phyloP scores from a whole-genome alignment of 345 rosid genomes.

The Litchi chinensis region DNA sequence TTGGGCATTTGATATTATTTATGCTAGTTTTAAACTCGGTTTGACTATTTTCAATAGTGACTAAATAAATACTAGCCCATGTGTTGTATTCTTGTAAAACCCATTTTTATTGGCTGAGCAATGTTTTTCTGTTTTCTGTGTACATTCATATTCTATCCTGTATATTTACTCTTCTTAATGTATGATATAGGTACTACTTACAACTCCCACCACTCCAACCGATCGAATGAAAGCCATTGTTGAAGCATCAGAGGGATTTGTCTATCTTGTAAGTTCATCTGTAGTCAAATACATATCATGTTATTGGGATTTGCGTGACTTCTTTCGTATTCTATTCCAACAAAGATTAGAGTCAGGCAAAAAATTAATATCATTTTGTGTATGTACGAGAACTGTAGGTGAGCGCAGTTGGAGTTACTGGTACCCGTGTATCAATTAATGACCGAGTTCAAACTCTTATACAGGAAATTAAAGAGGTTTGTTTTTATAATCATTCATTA shows the following conservation, averaged over 20 bases:
- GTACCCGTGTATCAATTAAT: conserved; percentile 76
- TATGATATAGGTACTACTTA: conserved; percentile 68
- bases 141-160: neutral
- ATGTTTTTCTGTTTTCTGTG: neutral
- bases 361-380: neutral
- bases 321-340: conserved; percentile 8
- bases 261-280: conserved; percentile 69
- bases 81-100: neutral
- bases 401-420: conserved; percentile 89
- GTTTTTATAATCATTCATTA: conserved; percentile 7
- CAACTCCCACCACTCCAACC: conserved; percentile 80
- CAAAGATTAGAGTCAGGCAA: neutral
- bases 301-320: neutral
- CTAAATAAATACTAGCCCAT: neutral
- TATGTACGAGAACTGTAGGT: conserved; percentile 49
- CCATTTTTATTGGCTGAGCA: neutral
- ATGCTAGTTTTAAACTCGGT: neutral
- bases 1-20: neutral
- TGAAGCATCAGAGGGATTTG: conserved; percentile 83
- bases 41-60: neutral
- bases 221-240: conserved; percentile 81
- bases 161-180: conserved; percentile 17
- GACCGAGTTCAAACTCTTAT: conserved; percentile 64
- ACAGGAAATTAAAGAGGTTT: conserved; percentile 68
- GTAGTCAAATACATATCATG: neutral